A percentile compares a stretch with the other conserved stretches of the same genome.
Evolutionary conservation across 495 filamentous ascomycete genomes (phyloP).

Genomic region (Aspergillus nanangensis): DNA sequence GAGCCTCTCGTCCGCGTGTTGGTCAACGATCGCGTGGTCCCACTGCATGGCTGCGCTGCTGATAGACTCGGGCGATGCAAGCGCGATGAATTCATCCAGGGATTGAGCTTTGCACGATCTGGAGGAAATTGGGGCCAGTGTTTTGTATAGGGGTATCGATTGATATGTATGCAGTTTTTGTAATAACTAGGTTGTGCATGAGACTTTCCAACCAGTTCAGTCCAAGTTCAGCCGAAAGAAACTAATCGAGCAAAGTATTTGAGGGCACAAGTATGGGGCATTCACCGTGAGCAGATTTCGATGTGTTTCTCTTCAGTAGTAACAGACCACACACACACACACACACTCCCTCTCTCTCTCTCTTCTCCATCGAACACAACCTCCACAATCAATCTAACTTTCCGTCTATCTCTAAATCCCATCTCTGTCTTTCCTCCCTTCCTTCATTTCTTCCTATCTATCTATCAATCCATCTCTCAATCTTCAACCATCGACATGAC

Average conservation of each 20-base stretch:
- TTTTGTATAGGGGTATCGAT: slow-evolving; percentile 33
- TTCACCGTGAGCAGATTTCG: too few species aligned
- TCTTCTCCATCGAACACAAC: too few species aligned
- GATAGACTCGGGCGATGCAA: slow-evolving; percentile 66
- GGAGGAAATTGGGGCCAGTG: slow-evolving; percentile 72
- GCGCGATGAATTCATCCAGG: slow-evolving; percentile 60
- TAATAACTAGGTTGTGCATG: neutral
- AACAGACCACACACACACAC: neutral
- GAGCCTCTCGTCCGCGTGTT: slow-evolving; percentile 68
- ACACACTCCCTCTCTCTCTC: neutral
- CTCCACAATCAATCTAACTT: too few species aligned
- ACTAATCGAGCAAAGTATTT: too few species aligned
- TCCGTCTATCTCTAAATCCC: neutral
- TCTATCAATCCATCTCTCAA: too few species aligned
- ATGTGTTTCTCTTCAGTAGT: too few species aligned
- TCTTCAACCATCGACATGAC: too few species aligned
- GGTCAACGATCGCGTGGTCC: slow-evolving; percentile 77
- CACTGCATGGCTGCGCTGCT: slow-evolving; percentile 59
- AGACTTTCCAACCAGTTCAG: too few species aligned
- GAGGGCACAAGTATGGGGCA: too few species aligned
- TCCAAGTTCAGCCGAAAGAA: too few species aligned
- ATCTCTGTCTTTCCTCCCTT: neutral
- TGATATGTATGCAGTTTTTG: neutral
- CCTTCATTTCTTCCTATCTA: neutral
- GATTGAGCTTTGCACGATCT: slow-evolving; percentile 61